phyloP scores from a whole-genome alignment of 2,329 filamentous ascomycete species.

The Chlorencoelia australis region DNA sequence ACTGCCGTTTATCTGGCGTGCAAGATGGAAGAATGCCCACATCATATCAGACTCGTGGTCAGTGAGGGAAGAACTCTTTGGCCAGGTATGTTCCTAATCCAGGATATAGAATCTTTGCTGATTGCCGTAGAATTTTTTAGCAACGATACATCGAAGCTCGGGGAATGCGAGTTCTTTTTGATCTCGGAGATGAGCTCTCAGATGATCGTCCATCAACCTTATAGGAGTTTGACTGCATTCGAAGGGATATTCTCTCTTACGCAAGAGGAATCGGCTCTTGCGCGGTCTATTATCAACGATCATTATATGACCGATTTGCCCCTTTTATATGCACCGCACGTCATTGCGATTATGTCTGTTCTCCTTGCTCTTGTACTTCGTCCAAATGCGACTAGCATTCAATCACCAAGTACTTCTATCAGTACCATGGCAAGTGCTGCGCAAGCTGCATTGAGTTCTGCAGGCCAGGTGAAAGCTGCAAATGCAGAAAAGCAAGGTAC shows the following conservation, averaged over 20 bases:
- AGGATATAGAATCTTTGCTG: constrained; percentile 4
- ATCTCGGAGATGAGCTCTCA: constrained; percentile 68
- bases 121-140: constrained; percentile 44
- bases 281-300: constrained; percentile 64
- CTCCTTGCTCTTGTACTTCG: constrained; percentile 59
- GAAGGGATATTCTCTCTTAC: constrained; percentile 48
- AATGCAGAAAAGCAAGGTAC: constrained; percentile 14
- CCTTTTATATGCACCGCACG: constrained; percentile 56
- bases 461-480: constrained; percentile 17
- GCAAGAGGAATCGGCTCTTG: constrained; percentile 53
- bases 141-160: constrained; percentile 57
- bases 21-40: constrained; percentile 96
- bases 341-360: constrained; percentile 60
- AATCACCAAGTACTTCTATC: constrained; percentile 32
- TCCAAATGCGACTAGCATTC: constrained; percentile 38
- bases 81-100: constrained; percentile 42
- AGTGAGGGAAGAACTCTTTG: constrained; percentile 78
- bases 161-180: constrained; percentile 65
- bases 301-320: constrained; percentile 63
- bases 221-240: constrained; percentile 56
- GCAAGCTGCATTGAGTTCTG: constrained; percentile 25
- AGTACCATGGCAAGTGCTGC: constrained; percentile 26
- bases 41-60: constrained; percentile 87
- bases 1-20: constrained; percentile 91
- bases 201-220: constrained; percentile 64